phyloP scores from a whole-genome alignment of 1,139 yeast genomes.

The Hemisphaericaspora xylofermentans region DNA sequence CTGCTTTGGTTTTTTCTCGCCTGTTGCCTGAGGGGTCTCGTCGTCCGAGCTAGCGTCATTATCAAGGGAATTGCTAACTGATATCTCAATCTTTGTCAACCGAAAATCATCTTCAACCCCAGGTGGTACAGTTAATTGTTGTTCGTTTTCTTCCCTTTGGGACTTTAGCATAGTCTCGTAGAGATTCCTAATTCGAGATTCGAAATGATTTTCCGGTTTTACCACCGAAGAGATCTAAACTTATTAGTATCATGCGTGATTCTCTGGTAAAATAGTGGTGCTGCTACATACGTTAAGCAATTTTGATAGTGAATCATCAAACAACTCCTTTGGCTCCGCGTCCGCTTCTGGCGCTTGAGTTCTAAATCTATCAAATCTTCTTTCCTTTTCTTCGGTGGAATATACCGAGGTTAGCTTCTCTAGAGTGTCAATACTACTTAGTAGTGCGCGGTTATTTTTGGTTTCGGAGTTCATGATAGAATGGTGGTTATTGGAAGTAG shows the following conservation, averaged over 20 bases:
- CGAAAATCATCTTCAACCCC: conserved; percentile 6
- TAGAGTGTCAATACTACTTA: conserved; percentile 3
- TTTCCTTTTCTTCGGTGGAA: conserved; percentile 3
- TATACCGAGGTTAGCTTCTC: conserved; percentile 6
- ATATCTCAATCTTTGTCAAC: conserved; percentile 8
- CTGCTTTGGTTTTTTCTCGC: conserved; percentile 4
- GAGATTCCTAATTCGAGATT: conserved; percentile 8
- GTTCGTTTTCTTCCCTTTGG: conserved; percentile 3
- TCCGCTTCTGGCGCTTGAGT: background rate
- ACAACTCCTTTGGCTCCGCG: conserved; percentile 2
- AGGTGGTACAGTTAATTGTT: background rate
- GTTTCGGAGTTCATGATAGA: conserved; percentile 9
- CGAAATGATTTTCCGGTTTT: conserved; percentile 2
- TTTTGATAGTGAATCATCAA: conserved; percentile 4
- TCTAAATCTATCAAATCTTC: background rate
- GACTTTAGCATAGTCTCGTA: conserved; percentile 7
- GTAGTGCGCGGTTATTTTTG: conserved; percentile 3
- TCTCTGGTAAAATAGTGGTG: background rate
- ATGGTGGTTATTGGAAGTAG: background rate
- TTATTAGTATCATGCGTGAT: background rate
- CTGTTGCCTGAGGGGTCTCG: background rate
- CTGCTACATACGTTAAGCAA: conserved; percentile 11
- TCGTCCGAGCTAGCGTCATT: background rate
- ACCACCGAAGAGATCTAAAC: conserved; percentile 4
- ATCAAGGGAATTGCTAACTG: conserved; percentile 6